These are phyloP conservation scores for Microbotryomycetes sp. DNA, from an alignment of 1,284 basidiomycete genomes.

Conservation along the genomic window DNA sequence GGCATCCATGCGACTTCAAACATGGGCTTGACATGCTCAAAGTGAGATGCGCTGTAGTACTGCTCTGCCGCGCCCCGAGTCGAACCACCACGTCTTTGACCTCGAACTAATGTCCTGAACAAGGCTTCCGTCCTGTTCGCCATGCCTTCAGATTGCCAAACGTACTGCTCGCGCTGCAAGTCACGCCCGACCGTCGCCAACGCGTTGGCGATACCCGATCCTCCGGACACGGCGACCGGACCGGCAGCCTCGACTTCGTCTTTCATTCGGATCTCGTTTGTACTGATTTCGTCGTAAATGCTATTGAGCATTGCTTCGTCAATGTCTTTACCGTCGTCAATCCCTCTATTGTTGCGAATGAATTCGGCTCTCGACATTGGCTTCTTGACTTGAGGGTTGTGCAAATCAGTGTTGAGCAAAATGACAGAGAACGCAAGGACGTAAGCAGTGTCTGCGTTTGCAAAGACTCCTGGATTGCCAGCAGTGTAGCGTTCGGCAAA, in stretches of 20 bases:
- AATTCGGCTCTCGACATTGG: constrained; percentile 84
- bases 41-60: constrained; percentile 90
- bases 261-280: constrained; percentile 94
- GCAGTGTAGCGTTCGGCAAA: constrained; percentile 92
- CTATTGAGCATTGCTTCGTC: constrained; percentile 69
- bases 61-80: constrained; percentile 57
- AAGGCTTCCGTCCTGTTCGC: constrained; percentile 91
- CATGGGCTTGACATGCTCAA: constrained; percentile 92
- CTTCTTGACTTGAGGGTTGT: constrained; percentile 86
- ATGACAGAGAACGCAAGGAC: constrained; percentile 89
- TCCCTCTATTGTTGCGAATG: constrained; percentile 84
- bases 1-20: constrained; percentile 98
- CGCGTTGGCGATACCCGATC: constrained; percentile 64
- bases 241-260: constrained; percentile 69
- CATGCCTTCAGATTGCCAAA: constrained; percentile 89
- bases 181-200: constrained; percentile 84
- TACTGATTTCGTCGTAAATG: constrained; percentile 82
- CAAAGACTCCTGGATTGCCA: constrained; percentile 73
- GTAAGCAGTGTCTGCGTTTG: constrained; percentile 76
- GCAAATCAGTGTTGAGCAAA: constrained; percentile 90
- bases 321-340: constrained; percentile 80
- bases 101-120: constrained; percentile 79
- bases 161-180: constrained; percentile 86
- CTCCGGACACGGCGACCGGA: constrained; percentile 44
- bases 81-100: constrained; percentile 57